These are phyloP conservation scores for Zoysia matrella DNA, from an alignment of 202 grass and related monocot species.

Conservation along the genomic window DNA sequence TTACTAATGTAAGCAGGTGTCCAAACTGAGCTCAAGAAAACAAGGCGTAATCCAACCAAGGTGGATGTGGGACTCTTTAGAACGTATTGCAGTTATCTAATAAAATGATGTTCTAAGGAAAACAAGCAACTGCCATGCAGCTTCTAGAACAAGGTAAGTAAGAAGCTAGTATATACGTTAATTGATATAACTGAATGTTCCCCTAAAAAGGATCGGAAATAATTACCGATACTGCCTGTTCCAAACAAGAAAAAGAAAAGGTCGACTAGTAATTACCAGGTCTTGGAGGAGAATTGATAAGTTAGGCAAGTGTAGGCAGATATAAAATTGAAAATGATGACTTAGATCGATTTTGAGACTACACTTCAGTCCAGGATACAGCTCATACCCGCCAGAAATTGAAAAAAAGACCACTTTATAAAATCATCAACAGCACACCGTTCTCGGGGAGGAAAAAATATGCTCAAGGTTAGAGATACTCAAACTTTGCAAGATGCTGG, in stretches of 20 bases:
- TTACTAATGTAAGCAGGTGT: too few species aligned
- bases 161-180: conserved; percentile 7
- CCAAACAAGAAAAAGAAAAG: too few species aligned
- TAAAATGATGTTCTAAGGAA: neutral
- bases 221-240: too few species aligned
- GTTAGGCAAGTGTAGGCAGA: neutral
- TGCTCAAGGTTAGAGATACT: too few species aligned
- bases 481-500: too few species aligned
- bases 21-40: too few species aligned
- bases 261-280: neutral
- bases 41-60: neutral
- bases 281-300: neutral
- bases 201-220: too few species aligned
- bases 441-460: too few species aligned
- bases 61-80: neutral
- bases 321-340: neutral
- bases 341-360: neutral
- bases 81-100: neutral
- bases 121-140: neutral
- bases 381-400: too few species aligned
- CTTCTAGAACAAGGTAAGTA: conserved; percentile 36
- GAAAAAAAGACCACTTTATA: too few species aligned
- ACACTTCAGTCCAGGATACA: too few species aligned
- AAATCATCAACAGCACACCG: too few species aligned
- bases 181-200: neutral